phyloP scores from a whole-genome alignment of 192 early-diverging fungal genomes.

The Martensiomyces pterosporus region DNA sequence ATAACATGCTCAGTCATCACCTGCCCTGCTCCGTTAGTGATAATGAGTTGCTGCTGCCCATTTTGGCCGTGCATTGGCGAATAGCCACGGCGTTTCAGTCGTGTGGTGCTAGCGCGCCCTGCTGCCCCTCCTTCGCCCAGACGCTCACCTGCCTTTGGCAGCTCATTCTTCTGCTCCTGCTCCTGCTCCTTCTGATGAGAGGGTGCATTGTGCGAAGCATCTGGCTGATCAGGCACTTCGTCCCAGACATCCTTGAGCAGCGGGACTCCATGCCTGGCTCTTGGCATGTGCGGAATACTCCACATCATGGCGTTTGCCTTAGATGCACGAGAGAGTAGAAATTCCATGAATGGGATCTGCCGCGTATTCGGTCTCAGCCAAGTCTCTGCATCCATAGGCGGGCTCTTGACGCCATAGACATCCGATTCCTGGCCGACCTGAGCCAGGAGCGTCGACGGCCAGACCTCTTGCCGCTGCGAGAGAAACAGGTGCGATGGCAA shows the following conservation, averaged over 20 bases:
- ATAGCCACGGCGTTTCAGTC: not conserved
- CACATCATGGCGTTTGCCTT: slow-evolving; percentile 1
- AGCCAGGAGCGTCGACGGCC: slow-evolving; percentile 8
- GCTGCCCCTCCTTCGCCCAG: too few species aligned
- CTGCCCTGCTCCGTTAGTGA: slow-evolving; percentile 42
- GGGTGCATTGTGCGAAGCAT: too few species aligned
- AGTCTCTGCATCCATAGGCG: slow-evolving; percentile 25
- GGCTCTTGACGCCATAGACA: slow-evolving; percentile 1
- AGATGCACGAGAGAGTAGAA: slow-evolving; percentile 26
- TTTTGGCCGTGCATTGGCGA: not conserved
- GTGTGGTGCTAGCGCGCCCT: too few species aligned
- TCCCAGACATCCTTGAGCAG: slow-evolving; percentile 23
- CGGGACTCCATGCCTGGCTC: slow-evolving; percentile 26
- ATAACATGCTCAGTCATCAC: slow-evolving; percentile 42
- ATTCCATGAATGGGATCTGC: slow-evolving; percentile 39
- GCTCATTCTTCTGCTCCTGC: slow-evolving; percentile 10
- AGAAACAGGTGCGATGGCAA: slow-evolving; percentile 19
- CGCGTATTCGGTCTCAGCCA: slow-evolving; percentile 40
- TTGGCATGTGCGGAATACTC: slow-evolving; percentile 14
- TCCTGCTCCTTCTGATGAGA: slow-evolving; percentile 1
- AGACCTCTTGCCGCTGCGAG: slow-evolving; percentile 22
- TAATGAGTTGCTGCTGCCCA: slow-evolving; percentile 16
- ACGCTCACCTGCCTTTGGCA: not conserved
- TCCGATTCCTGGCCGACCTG: slow-evolving; percentile 1
- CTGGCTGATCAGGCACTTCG: slow-evolving; percentile 6